These are phyloP conservation scores for Ceratocystis smalleyi DNA, from an alignment of 2,329 filamentous ascomycete genomes.

Conservation along the genomic window DNA sequence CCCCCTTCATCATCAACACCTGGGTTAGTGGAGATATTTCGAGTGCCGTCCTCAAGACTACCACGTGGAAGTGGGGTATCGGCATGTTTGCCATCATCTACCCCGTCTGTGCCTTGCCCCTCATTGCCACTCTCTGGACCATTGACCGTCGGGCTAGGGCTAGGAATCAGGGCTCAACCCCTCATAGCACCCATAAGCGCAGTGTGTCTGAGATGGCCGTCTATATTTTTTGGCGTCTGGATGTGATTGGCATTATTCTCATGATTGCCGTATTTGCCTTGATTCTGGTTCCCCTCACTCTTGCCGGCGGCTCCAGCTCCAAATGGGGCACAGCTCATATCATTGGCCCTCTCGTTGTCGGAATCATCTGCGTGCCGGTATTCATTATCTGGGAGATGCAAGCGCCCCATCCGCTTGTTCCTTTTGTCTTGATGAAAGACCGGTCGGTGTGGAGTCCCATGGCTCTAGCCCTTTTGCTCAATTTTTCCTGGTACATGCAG, in stretches of 20 bases:
- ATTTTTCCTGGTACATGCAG: constrained; percentile 47
- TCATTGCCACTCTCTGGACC: constrained; percentile 36
- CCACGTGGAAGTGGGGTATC: constrained; percentile 46
- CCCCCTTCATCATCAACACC: constrained; percentile 47
- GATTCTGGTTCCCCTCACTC: constrained; percentile 31
- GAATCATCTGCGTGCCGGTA: constrained; percentile 33
- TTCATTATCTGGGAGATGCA: constrained; percentile 36
- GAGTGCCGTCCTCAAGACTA: constrained; percentile 30
- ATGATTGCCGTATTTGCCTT: constrained; percentile 33
- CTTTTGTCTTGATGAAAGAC: constrained; percentile 45
- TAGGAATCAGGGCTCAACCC: constrained; percentile 33
- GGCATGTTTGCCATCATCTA: constrained; percentile 52
- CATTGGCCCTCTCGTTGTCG: constrained; percentile 32
- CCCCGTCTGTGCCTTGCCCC: constrained; percentile 39
- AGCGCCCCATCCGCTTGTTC: constrained; percentile 39
- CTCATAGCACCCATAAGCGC: constrained; percentile 24
- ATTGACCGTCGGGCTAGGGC: constrained; percentile 41
- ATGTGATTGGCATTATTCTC: constrained; percentile 31
- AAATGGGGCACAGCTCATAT: constrained; percentile 28
- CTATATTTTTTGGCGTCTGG: constrained; percentile 33
- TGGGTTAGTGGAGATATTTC: constrained; percentile 48
- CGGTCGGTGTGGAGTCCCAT: constrained; percentile 49
- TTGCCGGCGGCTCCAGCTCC: constrained; percentile 29
- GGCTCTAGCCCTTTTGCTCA: constrained; percentile 40
- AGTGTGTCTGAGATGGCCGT: constrained; percentile 11